phyloP scores from a whole-genome alignment of 2,329 filamentous ascomycete species.

The Colletotrichum cuscutae region DNA sequence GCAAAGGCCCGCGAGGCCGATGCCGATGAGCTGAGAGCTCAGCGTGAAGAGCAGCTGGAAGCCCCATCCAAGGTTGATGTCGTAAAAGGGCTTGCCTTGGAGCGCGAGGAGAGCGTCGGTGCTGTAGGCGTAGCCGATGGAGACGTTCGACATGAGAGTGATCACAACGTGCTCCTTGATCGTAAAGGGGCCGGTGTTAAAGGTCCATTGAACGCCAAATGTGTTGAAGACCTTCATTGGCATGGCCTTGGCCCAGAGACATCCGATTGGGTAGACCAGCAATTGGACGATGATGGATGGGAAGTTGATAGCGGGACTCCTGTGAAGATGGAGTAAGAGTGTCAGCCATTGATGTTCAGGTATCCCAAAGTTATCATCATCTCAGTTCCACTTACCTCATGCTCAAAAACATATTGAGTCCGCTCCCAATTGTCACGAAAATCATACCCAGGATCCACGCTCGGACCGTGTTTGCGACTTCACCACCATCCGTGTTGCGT shows the following conservation, averaged over 20 bases:
- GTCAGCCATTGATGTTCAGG: slow-evolving; percentile 2
- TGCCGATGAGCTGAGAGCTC: slow-evolving; percentile 69
- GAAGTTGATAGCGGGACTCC: slow-evolving; percentile 42
- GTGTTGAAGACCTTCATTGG: slow-evolving; percentile 52
- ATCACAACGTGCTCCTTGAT: slow-evolving; percentile 61
- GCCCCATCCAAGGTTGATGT: slow-evolving; percentile 60
- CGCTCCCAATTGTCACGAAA: slow-evolving; percentile 57
- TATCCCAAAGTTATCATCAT: too few relatives aligned
- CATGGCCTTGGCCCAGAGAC: slow-evolving; percentile 53
- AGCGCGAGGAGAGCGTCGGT: slow-evolving; percentile 52
- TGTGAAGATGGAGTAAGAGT: slow-evolving; percentile 43
- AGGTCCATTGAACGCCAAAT: slow-evolving; percentile 46
- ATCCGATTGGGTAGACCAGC: slow-evolving; percentile 55
- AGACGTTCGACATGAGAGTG: slow-evolving; percentile 60
- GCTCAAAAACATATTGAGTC: slow-evolving; percentile 27
- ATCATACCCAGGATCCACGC: slow-evolving; percentile 56
- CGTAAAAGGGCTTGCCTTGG: slow-evolving; percentile 55
- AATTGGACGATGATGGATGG: slow-evolving; percentile 49
- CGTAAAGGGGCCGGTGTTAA: slow-evolving; percentile 56
- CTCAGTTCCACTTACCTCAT: slow-evolving; percentile 32
- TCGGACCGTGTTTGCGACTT: slow-evolving; percentile 49
- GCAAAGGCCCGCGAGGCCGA: slow-evolving; percentile 67
- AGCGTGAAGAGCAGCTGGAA: slow-evolving; percentile 68
- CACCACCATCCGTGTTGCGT: slow-evolving; percentile 29
- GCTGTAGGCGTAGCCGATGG: slow-evolving; percentile 57